Evolutionary conservation across 31 red algal genomes (phyloP).

Genomic region (Bonnemaisonia californica): DNA sequence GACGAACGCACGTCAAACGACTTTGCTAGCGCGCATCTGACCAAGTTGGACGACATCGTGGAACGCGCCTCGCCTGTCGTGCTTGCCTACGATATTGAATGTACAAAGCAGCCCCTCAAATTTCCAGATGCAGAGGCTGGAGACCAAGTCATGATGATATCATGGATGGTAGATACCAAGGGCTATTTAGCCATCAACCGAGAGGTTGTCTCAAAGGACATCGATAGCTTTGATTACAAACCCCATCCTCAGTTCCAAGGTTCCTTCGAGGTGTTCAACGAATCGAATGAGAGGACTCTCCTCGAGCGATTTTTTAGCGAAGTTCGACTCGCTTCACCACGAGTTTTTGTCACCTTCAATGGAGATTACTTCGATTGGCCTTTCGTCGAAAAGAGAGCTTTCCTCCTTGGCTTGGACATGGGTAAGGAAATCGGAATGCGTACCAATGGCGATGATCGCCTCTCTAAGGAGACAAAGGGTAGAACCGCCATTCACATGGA

Average conservation of each 20-base stretch:
- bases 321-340: constrained; percentile 72
- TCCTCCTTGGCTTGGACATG: constrained; percentile 82
- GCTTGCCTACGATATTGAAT: constrained; percentile 97
- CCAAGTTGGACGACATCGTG: constrained; percentile 71
- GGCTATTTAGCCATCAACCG: constrained; percentile 97
- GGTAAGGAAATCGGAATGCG: constrained; percentile 84
- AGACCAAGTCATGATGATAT: constrained; percentile 99
- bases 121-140: constrained; percentile 92
- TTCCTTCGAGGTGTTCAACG: constrained; percentile 91
- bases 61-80: constrained; percentile 90
- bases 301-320: constrained; percentile 87
- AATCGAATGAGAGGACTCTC: constrained; percentile 82
- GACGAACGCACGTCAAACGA: constrained; percentile 51
- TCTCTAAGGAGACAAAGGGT: constrained; percentile 59
- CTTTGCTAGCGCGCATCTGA: constrained; percentile 68
- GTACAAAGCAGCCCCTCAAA: constrained; percentile 95
- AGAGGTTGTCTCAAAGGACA: constrained; percentile 86
- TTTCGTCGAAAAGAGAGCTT: constrained; percentile 86
- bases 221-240: constrained; percentile 88
- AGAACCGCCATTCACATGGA: constrained; percentile 94
- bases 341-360: constrained; percentile 98
- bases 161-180: constrained; percentile 97
- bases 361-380: constrained; percentile 98
- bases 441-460: constrained; percentile 32
- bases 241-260: constrained; percentile 79